Conservation (phyloP, 2,329 filamentous ascomycete genomes). For the Calycina marina region DNA sequence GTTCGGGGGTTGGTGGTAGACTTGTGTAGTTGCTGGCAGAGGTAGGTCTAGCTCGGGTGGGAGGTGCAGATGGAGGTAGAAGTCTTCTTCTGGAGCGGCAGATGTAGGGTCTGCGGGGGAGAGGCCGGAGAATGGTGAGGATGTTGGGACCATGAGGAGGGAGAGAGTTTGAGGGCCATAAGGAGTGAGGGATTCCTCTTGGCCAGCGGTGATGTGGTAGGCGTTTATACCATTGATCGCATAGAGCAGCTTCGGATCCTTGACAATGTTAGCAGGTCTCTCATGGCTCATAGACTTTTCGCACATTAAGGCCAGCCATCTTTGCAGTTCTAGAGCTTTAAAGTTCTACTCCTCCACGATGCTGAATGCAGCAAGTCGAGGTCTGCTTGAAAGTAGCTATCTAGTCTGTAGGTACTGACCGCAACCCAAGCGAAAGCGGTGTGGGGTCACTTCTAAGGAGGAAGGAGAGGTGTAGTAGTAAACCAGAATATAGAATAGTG, state of each 20-base stretch:
- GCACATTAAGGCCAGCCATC: slow-evolving; percentile 21
- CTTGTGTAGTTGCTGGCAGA: slow-evolving; percentile 86
- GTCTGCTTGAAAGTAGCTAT: no score
- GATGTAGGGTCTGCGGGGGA: slow-evolving; percentile 39
- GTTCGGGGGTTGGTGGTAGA: slow-evolving; percentile 85
- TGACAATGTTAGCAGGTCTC: slow-evolving; percentile 5
- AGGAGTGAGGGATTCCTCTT: slow-evolving; percentile 68
- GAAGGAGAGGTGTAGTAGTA: no score
- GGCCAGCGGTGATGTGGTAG: slow-evolving; percentile 80
- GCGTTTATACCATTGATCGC: slow-evolving; percentile 75
- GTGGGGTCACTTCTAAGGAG: no score
- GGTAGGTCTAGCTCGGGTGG: slow-evolving; percentile 90
- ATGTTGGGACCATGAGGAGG: slow-evolving; percentile 88
- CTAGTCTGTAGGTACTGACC: no score
- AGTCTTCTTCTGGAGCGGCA: slow-evolving; percentile 64
- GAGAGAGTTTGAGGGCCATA: slow-evolving; percentile 84
- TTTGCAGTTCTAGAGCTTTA: no score
- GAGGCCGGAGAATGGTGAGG: slow-evolving; percentile 46
- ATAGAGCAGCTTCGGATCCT: slow-evolving; percentile 51
- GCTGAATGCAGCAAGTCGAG: no score
- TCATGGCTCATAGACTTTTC: neutral
- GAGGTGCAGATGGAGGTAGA: slow-evolving; percentile 90
- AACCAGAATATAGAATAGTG: no score
- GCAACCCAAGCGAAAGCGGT: no score
- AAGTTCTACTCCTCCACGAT: no score